These are phyloP conservation scores for Cryptococcus amylolentus DNA, from an alignment of 1,284 basidiomycete genomes.

Conservation along the genomic window DNA sequence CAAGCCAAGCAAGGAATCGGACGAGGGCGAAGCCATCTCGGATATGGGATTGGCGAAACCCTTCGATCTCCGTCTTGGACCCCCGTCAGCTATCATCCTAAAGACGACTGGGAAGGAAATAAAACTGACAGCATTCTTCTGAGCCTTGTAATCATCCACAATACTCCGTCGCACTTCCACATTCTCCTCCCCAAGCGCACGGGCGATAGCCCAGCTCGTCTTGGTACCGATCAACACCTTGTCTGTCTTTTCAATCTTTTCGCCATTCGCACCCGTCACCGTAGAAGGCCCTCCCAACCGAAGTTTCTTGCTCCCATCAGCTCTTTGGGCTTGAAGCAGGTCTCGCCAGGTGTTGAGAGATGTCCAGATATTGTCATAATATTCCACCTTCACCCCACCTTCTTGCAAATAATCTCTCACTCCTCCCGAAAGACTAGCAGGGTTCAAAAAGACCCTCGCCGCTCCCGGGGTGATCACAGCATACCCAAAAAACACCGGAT, in stretches of 20 bases:
- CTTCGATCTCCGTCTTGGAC: constrained; percentile 69
- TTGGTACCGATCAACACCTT: constrained; percentile 61
- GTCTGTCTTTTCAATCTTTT: constrained; percentile 41
- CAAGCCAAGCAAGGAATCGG: constrained; percentile 91
- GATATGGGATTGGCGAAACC: constrained; percentile 84
- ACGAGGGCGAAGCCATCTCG: constrained; percentile 83
- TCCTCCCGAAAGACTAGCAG: constrained; percentile 59
- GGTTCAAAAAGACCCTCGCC: constrained; percentile 71
- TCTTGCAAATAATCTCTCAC: constrained; percentile 60
- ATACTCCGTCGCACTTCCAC: constrained; percentile 66
- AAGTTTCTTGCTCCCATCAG: not conserved
- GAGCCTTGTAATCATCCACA: constrained; percentile 76
- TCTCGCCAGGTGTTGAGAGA: constrained; percentile 25
- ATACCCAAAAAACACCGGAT: constrained; percentile 95
- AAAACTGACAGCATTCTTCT: constrained; percentile 66
- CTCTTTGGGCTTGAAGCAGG: not conserved
- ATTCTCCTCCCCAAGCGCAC: constrained; percentile 66
- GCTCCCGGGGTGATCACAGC: constrained; percentile 69
- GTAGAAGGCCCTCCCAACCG: not conserved
- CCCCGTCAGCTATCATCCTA: not conserved
- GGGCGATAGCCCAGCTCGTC: constrained; percentile 71
- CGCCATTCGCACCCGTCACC: constrained; percentile 8
- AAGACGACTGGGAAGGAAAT: not conserved
- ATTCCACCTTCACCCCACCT: constrained; percentile 61
- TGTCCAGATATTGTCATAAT: constrained; percentile 66